These are phyloP conservation scores for Candida golubevii DNA, from an alignment of 805 yeast genomes.

Conservation along the genomic window DNA sequence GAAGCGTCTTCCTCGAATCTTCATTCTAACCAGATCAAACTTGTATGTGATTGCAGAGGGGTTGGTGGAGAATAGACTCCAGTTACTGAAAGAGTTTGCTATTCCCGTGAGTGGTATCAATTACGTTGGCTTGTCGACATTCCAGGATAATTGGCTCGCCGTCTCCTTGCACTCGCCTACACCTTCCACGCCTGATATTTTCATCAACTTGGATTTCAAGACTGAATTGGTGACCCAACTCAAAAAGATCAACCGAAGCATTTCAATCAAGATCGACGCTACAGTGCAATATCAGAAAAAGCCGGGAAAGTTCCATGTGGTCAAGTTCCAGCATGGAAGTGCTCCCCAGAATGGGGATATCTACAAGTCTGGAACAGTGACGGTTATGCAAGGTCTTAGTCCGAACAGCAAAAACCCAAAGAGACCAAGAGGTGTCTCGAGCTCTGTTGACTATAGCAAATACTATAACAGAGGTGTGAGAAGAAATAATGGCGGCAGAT, in stretches of 20 bases:
- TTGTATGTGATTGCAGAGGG: slow-evolving; percentile 73
- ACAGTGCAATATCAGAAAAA: slow-evolving; percentile 83
- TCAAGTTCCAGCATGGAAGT: slow-evolving; percentile 62
- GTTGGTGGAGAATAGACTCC: slow-evolving; percentile 53
- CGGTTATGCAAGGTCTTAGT: slow-evolving; percentile 76
- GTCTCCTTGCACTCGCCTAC: slow-evolving; percentile 47
- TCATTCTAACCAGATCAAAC: slow-evolving; percentile 58
- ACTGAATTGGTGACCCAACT: slow-evolving; percentile 82
- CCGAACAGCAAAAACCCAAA: slow-evolving; percentile 65
- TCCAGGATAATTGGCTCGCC: slow-evolving; percentile 93
- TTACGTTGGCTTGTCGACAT: slow-evolving; percentile 62
- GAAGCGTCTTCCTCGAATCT: slow-evolving; percentile 65
- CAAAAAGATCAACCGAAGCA: slow-evolving; percentile 53
- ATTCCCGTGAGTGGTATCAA: slow-evolving; percentile 58
- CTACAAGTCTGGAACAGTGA: slow-evolving; percentile 86
- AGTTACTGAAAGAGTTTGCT: slow-evolving; percentile 58
- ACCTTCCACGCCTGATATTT: slow-evolving; percentile 64
- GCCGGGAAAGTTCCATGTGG: slow-evolving; percentile 75
- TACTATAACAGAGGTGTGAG: slow-evolving; percentile 34
- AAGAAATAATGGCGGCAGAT: slow-evolving; percentile 6
- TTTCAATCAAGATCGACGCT: slow-evolving; percentile 63
- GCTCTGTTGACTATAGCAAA: slow-evolving; percentile 39
- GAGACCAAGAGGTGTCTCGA: slow-evolving; percentile 59
- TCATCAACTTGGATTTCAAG: slow-evolving; percentile 77
- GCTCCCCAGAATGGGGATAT: slow-evolving; percentile 60